These are phyloP conservation scores for Leccinum olivaceopallidum DNA, from an alignment of 768 basidiomycete genomes.

Conservation along the genomic window DNA sequence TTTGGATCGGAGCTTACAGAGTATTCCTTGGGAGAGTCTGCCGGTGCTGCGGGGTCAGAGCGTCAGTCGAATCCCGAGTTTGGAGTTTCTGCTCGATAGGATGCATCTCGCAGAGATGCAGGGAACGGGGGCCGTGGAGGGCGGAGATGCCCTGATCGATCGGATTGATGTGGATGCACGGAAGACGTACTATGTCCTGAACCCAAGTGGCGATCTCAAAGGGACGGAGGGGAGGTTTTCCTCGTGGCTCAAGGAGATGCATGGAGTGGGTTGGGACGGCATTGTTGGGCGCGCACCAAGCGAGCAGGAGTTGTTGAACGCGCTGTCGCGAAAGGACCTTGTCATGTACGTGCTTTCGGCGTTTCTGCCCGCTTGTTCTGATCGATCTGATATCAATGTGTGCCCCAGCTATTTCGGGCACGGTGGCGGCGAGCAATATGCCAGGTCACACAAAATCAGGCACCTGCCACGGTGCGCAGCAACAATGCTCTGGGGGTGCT, in stretches of 20 bases:
- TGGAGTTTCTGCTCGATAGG: constrained; percentile 87
- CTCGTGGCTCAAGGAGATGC: constrained; percentile 76
- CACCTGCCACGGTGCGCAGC: constrained; percentile 84
- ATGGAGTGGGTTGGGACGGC: constrained; percentile 78
- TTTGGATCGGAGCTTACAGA: constrained; percentile 86
- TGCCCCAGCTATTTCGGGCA: constrained; percentile 89
- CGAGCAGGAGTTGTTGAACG: constrained; percentile 80
- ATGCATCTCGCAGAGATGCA: constrained; percentile 58
- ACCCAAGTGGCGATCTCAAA: constrained; percentile 88
- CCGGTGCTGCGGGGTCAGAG: constrained; percentile 82
- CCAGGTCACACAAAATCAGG: constrained; percentile 83
- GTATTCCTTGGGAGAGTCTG: constrained; percentile 94
- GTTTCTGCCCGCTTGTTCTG: neutral
- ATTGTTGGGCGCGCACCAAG: constrained; percentile 72
- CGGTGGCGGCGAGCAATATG: constrained; percentile 93
- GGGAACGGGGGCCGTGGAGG: constrained; percentile 24
- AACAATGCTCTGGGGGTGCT: constrained; percentile 99
- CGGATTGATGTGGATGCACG: constrained; percentile 60
- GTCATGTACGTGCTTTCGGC: constrained; percentile 72
- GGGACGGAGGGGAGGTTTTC: constrained; percentile 83
- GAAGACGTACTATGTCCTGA: constrained; percentile 82
- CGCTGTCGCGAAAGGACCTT: constrained; percentile 73
- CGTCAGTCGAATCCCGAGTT: constrained; percentile 89
- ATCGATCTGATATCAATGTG: neutral
- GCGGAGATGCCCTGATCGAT: constrained; percentile 33